Percentiles rank a stretch among this genome's conserved stretches.
phyloP scores from a whole-genome alignment of 345 rosid genomes.

The Murraya paniculata region DNA sequence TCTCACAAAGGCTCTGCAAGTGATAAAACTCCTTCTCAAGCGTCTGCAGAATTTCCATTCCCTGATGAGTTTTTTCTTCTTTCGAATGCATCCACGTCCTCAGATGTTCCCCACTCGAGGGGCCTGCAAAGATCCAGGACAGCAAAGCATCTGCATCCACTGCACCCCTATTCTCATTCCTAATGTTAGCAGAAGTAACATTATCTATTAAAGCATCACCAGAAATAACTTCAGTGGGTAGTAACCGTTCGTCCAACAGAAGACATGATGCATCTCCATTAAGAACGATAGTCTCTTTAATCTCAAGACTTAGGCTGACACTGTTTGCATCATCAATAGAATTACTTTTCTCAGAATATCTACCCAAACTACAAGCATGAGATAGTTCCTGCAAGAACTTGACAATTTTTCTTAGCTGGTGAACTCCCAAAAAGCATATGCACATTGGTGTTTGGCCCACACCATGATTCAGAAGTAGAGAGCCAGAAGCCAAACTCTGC shows the following conservation, averaged over 20 bases:
- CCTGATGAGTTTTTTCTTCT: slow-evolving; percentile 76
- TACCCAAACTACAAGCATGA: slow-evolving; percentile 69
- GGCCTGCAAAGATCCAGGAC: slow-evolving; percentile 86
- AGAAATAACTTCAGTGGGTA: slow-evolving; percentile 34
- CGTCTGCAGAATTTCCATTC: slow-evolving; percentile 64
- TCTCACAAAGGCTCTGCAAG: slow-evolving; percentile 78
- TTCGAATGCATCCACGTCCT: slow-evolving; percentile 59
- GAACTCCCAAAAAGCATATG: slow-evolving; percentile 81
- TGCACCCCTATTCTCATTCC: slow-evolving; percentile 29
- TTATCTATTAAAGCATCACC: slow-evolving; percentile 26
- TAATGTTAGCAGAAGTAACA: slow-evolving; percentile 31
- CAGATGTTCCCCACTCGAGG: slow-evolving; percentile 64
- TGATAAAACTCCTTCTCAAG: slow-evolving; percentile 81
- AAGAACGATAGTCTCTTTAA: slow-evolving; percentile 66
- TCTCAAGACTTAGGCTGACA: slow-evolving; percentile 31
- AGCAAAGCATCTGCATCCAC: slow-evolving; percentile 51
- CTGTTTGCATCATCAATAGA: slow-evolving; percentile 42
- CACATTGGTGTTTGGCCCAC: slow-evolving; percentile 67
- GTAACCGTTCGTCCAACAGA: slow-evolving; percentile 52
- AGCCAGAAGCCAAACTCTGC: slow-evolving; percentile 59
- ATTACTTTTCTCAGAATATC: slow-evolving; percentile 58
- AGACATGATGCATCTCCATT: slow-evolving; percentile 58
- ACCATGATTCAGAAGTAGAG: slow-evolving; percentile 59
- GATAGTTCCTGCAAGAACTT: slow-evolving; percentile 87
- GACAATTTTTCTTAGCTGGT: slow-evolving; percentile 73